Evolutionary conservation across 805 yeast species (phyloP), one percentile per base, ranked within the genome.

Genomic region (Zygoascus flipseniorum): DNA sequence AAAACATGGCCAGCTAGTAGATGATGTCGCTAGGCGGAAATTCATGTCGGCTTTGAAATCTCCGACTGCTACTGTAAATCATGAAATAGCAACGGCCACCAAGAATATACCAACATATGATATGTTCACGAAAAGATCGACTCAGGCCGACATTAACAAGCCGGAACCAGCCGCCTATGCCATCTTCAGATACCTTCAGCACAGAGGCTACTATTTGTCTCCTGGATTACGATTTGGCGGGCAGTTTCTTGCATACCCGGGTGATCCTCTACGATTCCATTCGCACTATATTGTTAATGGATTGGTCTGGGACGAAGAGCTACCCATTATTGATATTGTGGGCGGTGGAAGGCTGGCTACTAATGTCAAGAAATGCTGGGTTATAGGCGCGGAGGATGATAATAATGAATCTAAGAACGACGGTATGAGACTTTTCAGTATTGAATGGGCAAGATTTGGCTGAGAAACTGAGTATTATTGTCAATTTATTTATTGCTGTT

Each of bases 401-500:
- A 56, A 58, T 16, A 51, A 56, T 1, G 55, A 58, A 8, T 59
- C 60, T 2, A 58, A 54, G 16, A 64, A 56, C 1, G 58, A 63
- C 5, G 65, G 69, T 60, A 47, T 69, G 71, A 14, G 71, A 69
- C 47, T 77, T 16, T 92, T 80, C 63, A 85, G 96, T 5, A 72
- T 92, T 1, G 97, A 92, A 69, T 92, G 99, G 99, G 89, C 98
- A 0, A 97, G 97, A 0, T 92, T 92, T 71, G 97, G 97, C 54
- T 89, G 52, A 50, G 13, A n/a, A 35, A 35, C 16, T 23, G 28
- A 23, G 28, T 23, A 23, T 23, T 23, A 23, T 23, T 23, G 6
- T 23, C 28, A 23, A 23, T 23, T 23, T 23, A 23, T 23, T n/a
- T n/a, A n/a, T n/a, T n/a, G n/a, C n/a, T 23, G 28, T 6, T 23